These are phyloP conservation scores for sunflower (Helianthus annuus) DNA, from an alignment of 129 eudicot species.

Conservation along the genomic window HanXRQr2.0-SUNRISE NC_035446.2:160595255-160595754, in stretches of 20 bases:
- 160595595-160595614: conserved; percentile 20
- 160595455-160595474: conserved; percentile 71
- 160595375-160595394: conserved; percentile 96
- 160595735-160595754: not conserved
- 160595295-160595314: conserved; percentile 96
- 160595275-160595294: conserved; percentile 98
- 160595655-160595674: conserved; percentile 98
- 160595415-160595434: conserved; percentile 8
- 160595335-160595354: conserved; percentile 86
- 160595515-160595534: conserved; percentile 95
- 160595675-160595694: conserved; percentile 87
- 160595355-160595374: conserved; percentile 97
- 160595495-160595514: conserved; percentile 85
- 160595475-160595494: conserved; percentile 97
- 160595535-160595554: conserved; percentile 94
- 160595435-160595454: conserved; percentile 12
- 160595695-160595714: conserved; percentile 74
- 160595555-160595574: conserved; percentile 9
- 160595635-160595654: conserved; percentile 97
- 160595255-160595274: conserved; percentile 48
- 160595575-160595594: conserved; percentile 7
- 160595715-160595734: not conserved
- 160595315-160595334: conserved; percentile 94
- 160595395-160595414: conserved; percentile 1
- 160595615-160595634: conserved; percentile 53